Evolutionary conservation across 768 basidiomycete genomes (phyloP), one percentile per base, ranked within the genome.

Genomic region (Trametes punicea): DNA sequence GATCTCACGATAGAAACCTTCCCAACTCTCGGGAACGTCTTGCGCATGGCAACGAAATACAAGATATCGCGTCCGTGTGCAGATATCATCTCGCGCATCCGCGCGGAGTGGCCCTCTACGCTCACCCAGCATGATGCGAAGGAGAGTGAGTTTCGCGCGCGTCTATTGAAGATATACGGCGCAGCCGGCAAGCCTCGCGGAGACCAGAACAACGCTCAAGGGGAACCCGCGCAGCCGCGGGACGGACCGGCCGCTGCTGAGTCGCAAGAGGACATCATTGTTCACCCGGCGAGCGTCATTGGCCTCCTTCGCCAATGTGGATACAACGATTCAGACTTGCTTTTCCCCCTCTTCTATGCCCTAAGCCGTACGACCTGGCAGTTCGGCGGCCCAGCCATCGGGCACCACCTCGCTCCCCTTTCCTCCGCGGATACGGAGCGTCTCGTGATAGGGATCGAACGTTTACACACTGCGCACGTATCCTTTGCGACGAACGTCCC

Each of bases 21-120:
- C 63, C 47, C 63, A 21, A 18, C 44, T 29, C 56, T 59, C 56
- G 63, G 46, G 20, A 64, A 62, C 25, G 49, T 65, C 18, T 64
- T 73, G 20, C 64, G 65, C 30, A 63, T 71, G 51, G 65, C 68
- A 15, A 67, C 64, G 41, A 71, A 70, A 55, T 73, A 73, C 57
- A 60, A 67, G 36, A 63, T 72, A 50, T 66, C 68, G 21, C 51
- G 64, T 3, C 60, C 71, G 11, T 64, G 67, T 34, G 50, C 64
- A 1, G 66, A 69, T 21, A 66, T 74, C 45, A 39, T 70, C 48
- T 47, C 67, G 15, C 63, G 66, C 46, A 52, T 73, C 26, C 61
- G 65, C 27, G 64, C 64, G 16, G 70, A 72, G 50, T 74, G 72
- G 72, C 71, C 71, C 1, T 48, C 56, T 16, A 60, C 60, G 1